phyloP scores from a whole-genome alignment of 768 basidiomycete species.

The Baorangia bicolor region DNA sequence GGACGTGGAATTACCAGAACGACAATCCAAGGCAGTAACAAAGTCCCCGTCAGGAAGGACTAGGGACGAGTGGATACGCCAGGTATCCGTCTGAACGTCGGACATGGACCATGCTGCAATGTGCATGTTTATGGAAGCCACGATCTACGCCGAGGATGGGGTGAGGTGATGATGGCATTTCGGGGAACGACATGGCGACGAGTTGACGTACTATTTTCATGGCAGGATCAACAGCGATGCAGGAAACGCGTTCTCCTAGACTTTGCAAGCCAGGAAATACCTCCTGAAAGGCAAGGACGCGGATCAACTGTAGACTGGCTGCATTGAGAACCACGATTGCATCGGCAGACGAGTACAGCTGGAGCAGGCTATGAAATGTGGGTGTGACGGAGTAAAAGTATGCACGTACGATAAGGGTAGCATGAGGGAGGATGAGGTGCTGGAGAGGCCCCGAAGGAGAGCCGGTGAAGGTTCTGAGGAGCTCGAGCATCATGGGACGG shows the following conservation, averaged over 20 bases:
- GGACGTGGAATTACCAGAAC: conserved; percentile 53
- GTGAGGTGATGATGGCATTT: conserved; percentile 7
- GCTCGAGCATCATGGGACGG: conserved; percentile 46
- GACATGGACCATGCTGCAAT: conserved; percentile 82
- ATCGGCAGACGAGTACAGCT: conserved; percentile 76
- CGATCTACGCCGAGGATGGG: conserved; percentile 49
- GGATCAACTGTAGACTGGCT: conserved; percentile 58
- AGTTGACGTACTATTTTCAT: conserved; percentile 71
- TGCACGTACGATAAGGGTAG: conserved; percentile 58
- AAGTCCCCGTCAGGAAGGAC: conserved; percentile 52
- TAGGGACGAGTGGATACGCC: conserved; percentile 82
- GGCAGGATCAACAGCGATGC: conserved; percentile 68
- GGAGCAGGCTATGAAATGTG: conserved; percentile 1
- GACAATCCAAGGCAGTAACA: conserved; percentile 68
- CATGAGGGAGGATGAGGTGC: conserved; percentile 54
- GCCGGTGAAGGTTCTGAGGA: conserved; percentile 45
- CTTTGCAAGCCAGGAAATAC: conserved; percentile 65
- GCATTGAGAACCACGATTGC: conserved; percentile 72
- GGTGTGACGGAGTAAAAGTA: background rate
- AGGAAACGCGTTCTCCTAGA: conserved; percentile 48
- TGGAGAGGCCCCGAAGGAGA: conserved; percentile 56
- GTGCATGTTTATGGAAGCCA: conserved; percentile 64
- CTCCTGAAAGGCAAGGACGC: conserved; percentile 77
- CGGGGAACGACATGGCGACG: background rate
- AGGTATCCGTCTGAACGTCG: conserved; percentile 57